Evolutionary conservation across 2,329 filamentous ascomycete species (phyloP).

Genomic region (Exophiala calicioides): DNA sequence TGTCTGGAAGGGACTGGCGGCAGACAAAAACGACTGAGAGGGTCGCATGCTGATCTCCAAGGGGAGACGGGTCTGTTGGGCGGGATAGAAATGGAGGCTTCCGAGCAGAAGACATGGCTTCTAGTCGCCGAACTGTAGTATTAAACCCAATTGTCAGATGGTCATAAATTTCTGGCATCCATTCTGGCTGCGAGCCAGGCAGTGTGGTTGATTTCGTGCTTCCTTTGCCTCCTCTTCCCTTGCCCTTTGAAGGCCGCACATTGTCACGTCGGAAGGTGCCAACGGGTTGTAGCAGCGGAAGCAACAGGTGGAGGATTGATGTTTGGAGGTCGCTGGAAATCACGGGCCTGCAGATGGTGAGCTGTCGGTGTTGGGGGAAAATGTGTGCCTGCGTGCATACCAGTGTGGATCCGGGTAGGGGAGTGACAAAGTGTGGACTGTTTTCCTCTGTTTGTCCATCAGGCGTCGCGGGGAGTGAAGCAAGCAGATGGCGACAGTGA

Average conservation of each 20-base stretch:
- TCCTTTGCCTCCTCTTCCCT: constrained; percentile 16
- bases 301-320: constrained; percentile 21
- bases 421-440: constrained; percentile 20
- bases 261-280: constrained; percentile 42
- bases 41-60: background rate
- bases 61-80: background rate
- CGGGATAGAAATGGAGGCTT: constrained; percentile 13
- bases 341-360: constrained; percentile 17
- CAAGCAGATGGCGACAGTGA: no score
- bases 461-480: no score
- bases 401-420: constrained; percentile 28
- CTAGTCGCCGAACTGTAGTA: constrained; percentile 45
- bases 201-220: constrained; percentile 4
- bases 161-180: constrained; percentile 33
- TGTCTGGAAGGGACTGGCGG: constrained; percentile 23
- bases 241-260: constrained; percentile 41
- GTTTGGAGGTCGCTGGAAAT: constrained; percentile 16
- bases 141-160: constrained; percentile 49
- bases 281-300: constrained; percentile 35
- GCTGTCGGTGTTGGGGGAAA: constrained; percentile 3
- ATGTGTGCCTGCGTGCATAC: constrained; percentile 6
- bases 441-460: constrained; percentile 25
- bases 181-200: constrained; percentile 26
- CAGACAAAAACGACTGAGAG: constrained; percentile 25
- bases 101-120: constrained; percentile 36